Evolutionary conservation across 257 asterid species (phyloP).

Genomic region (Solanum etuberosum): DNA sequence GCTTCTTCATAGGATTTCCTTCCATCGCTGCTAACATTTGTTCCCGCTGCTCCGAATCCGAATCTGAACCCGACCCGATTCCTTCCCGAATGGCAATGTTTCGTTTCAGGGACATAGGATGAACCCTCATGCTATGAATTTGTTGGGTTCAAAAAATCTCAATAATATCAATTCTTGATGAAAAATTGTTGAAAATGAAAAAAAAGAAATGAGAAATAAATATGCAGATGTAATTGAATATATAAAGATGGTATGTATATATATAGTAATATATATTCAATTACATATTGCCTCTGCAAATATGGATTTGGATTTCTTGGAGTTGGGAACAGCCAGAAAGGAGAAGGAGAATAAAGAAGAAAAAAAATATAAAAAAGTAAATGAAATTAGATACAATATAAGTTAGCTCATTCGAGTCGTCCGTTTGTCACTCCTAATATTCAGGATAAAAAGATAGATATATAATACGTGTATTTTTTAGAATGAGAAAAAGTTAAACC

Average conservation of each 20-base stretch:
- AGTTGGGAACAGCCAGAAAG: background rate
- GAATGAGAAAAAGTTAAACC: background rate
- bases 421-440: background rate
- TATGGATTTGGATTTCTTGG: background rate
- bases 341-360: background rate
- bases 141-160: background rate
- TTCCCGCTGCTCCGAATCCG: background rate
- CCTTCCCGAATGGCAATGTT: conserved; percentile 2
- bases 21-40: conserved; percentile 2
- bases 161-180: conserved; percentile 24
- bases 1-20: conserved; percentile 26
- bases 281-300: background rate
- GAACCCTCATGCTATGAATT: conserved; percentile 17
- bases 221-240: background rate
- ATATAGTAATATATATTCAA: background rate
- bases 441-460: background rate
- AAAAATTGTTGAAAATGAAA: background rate
- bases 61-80: background rate
- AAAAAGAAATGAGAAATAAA: background rate
- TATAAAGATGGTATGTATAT: background rate
- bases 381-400: background rate
- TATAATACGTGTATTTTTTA: background rate
- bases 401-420: too few species aligned
- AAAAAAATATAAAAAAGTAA: background rate
- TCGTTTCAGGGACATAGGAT: conserved; percentile 15